Percentiles rank a stretch among this genome's conserved stretches.
phyloP scores from a whole-genome alignment of 306 rosid genomes.

The Ormosia emarginata region DNA sequence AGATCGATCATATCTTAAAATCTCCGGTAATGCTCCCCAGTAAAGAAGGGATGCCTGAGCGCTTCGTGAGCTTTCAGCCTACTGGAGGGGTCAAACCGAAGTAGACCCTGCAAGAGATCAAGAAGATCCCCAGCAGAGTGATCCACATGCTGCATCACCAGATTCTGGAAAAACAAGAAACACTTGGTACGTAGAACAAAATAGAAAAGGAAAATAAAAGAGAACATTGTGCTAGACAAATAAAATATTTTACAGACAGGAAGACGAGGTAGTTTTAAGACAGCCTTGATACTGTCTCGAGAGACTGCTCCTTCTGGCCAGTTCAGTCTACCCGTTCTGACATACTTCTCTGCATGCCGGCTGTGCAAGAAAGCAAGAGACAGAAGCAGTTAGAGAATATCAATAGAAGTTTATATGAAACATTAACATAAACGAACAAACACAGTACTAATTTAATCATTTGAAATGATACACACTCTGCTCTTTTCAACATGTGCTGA shows the following conservation, averaged over 20 bases:
- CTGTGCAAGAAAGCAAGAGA: conserved; percentile 26
- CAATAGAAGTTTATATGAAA: not conserved
- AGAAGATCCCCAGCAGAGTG: conserved; percentile 84
- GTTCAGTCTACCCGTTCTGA: conserved; percentile 63
- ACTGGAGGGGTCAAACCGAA: conserved; percentile 52
- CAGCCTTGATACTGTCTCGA: conserved; percentile 76
- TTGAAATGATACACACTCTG: conserved; percentile 42
- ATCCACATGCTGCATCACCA: conserved; percentile 81
- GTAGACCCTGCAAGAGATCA: conserved; percentile 78
- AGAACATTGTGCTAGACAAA: not conserved
- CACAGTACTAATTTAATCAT: not conserved
- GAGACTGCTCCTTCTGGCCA: conserved; percentile 86
- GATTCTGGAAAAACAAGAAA: conserved; percentile 44
- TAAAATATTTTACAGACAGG: conserved; percentile 48
- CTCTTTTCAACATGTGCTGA: conserved; percentile 51
- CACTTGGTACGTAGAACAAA: not conserved
- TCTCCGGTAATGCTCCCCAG: conserved; percentile 45
- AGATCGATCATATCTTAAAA: conserved; percentile 12
- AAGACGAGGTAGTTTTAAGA: conserved; percentile 67
- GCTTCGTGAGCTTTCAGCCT: conserved; percentile 64
- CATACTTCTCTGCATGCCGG: conserved; percentile 66
- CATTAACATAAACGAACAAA: not conserved
- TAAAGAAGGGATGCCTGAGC: conserved; percentile 67
- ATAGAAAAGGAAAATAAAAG: not conserved
- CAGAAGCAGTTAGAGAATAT: not conserved